A percentile compares a stretch with the other conserved stretches of the same genome.
Conservation (phyloP, 2,329 filamentous ascomycete genomes). For the Kalmusia sp. region DNA sequence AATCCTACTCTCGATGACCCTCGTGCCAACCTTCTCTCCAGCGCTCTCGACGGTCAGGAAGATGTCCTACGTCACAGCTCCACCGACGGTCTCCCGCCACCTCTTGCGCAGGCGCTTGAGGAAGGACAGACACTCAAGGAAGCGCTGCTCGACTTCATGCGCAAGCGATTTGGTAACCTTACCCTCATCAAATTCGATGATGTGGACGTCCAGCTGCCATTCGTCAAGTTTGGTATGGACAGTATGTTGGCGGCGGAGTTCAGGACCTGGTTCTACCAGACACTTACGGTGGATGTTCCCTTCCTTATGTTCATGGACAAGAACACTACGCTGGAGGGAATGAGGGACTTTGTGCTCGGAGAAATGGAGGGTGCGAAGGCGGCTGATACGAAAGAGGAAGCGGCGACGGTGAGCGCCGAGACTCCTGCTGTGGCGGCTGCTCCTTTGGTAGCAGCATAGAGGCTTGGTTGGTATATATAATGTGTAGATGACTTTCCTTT, state of each 20-base stretch:
- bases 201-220: conserved; percentile 13
- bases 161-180: conserved; percentile 13
- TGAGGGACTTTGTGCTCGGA: not conserved
- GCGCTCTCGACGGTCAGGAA: not conserved
- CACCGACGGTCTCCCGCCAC: not conserved
- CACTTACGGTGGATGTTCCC: conserved; percentile 12
- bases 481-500: too few species aligned
- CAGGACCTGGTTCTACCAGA: conserved; percentile 11
- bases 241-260: conserved; percentile 15
- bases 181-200: conserved; percentile 9
- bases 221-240: conserved; percentile 14
- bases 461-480: too few species aligned
- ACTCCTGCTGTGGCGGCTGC: not conserved
- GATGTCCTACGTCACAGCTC: not conserved
- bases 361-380: not conserved
- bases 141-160: not conserved
- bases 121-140: not conserved
- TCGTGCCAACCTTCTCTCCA: not conserved
- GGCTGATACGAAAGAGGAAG: not conserved
- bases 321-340: not conserved
- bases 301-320: conserved; percentile 12
- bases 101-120: not conserved
- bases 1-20: not conserved
- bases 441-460: too few species aligned
- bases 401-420: not conserved